Evolutionary conservation across 805 yeast genomes (phyloP).

Genomic region (Pichia deserticola): DNA sequence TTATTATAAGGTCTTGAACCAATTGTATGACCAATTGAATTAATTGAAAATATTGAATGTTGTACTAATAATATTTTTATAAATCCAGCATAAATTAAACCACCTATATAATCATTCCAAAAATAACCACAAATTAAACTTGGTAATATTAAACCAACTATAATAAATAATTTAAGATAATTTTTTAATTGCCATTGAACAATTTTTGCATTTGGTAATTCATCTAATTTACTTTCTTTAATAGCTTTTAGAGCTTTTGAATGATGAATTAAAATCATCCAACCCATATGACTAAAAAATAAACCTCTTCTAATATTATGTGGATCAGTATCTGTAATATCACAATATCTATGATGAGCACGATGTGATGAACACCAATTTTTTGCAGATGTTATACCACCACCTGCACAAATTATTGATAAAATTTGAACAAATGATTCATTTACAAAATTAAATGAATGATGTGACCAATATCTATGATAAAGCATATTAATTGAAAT

Average conservation of each 20-base stretch:
- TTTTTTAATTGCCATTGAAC: constrained; percentile 66
- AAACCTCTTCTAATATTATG: constrained; percentile 77
- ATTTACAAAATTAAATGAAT: constrained; percentile 40
- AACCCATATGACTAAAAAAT: constrained; percentile 79
- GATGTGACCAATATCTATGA: constrained; percentile 70
- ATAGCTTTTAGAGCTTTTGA: constrained; percentile 40
- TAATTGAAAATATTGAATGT: constrained; percentile 70
- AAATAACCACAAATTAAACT: constrained; percentile 51
- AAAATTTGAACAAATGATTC: constrained; percentile 40
- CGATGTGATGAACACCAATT: constrained; percentile 82
- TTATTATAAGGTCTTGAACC: constrained; percentile 72
- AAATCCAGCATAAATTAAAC: constrained; percentile 73
- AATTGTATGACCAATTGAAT: constrained; percentile 75
- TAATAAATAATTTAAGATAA: constrained; percentile 46
- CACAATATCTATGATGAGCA: constrained; percentile 85
- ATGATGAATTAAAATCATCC: constrained; percentile 69
- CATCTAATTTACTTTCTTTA: constrained; percentile 43
- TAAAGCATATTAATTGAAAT: constrained; percentile 78
- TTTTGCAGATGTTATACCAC: constrained; percentile 68
- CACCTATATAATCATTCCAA: constrained; percentile 74
- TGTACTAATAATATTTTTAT: constrained; percentile 65
- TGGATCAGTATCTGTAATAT: constrained; percentile 77
- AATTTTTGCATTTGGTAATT: constrained; percentile 51
- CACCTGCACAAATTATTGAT: constrained; percentile 59
- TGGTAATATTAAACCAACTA: constrained; percentile 53